Base-by-base conservation (phyloP, 179 eudicot species). In the Silene noctiflora region DNA sequence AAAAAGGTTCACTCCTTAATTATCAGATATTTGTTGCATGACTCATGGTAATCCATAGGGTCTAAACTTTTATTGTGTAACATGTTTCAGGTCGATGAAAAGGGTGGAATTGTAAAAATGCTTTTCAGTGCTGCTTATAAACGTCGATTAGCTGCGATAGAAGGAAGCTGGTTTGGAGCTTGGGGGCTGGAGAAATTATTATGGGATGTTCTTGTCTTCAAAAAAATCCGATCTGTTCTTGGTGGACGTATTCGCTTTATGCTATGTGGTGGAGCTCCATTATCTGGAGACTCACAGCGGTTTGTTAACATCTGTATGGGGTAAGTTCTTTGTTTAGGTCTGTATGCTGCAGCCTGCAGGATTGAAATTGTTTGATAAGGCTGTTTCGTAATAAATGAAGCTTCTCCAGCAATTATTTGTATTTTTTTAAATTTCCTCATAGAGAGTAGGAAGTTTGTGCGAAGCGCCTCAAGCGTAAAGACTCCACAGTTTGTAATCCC, bases 261-360 rank as follows among this genome's bases (percentile, higher is more conserved):
- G 93, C 90, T 95, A 22, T 95, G 96, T 75, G 98, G 98, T 79
- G 98, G 97, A 76, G 98, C 98, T 77, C 98, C 98, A 75, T 85
- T 95, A 82, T 91, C 97, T 72, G 95, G 88, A 75, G 98, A 91
- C 70, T 85, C 97, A 13, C 98, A 95, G 72, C 87, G 97, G 70
- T 95, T 95, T 85, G 88, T 92, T 74, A 95, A 95, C 77, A 88
- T 95, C 73, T 95, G 98, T 86, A 87, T 95, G 85, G 98, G 98
- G 98, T 95, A 91, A 62, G 73, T 25, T 81, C 80, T 73, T 77
- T 59, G 12, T 67, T 16, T 11, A 22, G 25, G 14, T 67, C 51
- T 73, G 60, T 62, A 67, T 22, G 13, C 19, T 67, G 75, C 25
- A 19, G 62, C 21, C 25, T 67, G 75, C 25, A 19, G 62, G 33